Evolutionary conservation across 1,284 basidiomycete genomes (phyloP), one percentile per base, ranked within the genome.

Genomic region (Gymnopus androsaceus): DNA sequence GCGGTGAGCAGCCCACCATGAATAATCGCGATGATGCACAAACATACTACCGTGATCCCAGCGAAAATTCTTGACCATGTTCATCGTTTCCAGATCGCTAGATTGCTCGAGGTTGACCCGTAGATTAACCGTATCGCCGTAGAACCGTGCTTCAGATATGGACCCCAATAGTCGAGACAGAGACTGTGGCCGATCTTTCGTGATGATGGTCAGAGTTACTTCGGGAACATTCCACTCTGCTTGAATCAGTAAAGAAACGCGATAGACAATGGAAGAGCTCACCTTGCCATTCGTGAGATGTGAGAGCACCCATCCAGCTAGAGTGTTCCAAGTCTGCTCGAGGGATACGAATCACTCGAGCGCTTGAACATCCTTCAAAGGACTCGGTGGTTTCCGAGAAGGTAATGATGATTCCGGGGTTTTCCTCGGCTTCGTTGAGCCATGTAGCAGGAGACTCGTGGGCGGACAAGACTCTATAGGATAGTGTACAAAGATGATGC

Each of bases 1-100:
- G 91, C 88, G 2, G 88, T 80, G 57, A 94, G 80, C 17, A 94
- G 75, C 1, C 90, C 92, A 3, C 83, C 91, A 55, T 85, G 84
- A 17, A 90, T 72, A 54, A 92, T 77, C 11, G n/a, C 92, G 81
- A 63, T 87, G 88, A 49, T 90, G 83, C 4, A 88, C 64, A 57
- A 80, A 81, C 2, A 84, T 63, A 36, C 68, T 63, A 4, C 88
- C 90, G 58, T 83, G 77, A 1, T 64, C 63, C 90, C 91, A 94
- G 3, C 68, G 47, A 41, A 84, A 77, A 21, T 73, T 68, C 50
- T 80, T 70, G 6, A 80, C 77, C 4, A 87, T 65, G 8, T 68
- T 67, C 51, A 83, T 70, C 0, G 91, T 92, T 47, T 82, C 76
- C 1, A 61, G 51, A 61, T 92, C 88, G 11, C 86, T 78, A 9